A percentile compares a stretch with the other conserved stretches of the same genome.
Conservation (phyloP, 2,329 filamentous ascomycete genomes). For the Alternaria sp. region DNA sequence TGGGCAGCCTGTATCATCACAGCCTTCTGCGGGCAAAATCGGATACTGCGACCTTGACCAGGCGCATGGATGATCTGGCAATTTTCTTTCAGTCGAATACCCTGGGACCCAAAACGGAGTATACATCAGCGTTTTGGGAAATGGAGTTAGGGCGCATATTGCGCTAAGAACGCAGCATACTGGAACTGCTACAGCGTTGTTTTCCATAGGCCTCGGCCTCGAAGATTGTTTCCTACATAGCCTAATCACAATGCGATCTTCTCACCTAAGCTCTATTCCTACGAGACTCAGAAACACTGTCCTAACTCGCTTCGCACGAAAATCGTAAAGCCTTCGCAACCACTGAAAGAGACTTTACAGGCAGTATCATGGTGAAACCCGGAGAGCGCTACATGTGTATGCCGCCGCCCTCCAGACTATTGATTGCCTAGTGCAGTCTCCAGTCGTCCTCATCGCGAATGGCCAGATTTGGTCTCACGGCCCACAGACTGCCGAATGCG, state of each 20-base stretch:
- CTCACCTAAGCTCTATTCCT: background rate
- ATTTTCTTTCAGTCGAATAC: conserved; percentile 20
- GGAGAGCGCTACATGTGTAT: background rate
- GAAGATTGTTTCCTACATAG: conserved; percentile 6
- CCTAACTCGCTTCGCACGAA: no score
- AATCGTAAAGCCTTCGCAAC: background rate
- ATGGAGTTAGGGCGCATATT: conserved; percentile 5
- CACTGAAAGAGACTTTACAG: background rate
- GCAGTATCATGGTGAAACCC: conserved; percentile 10
- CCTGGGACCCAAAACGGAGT: conserved; percentile 25
- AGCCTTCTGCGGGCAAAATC: background rate
- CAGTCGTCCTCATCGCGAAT: background rate
- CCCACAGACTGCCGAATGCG: background rate
- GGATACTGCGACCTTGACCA: background rate
- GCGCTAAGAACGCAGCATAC: conserved; percentile 1
- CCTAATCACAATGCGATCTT: conserved; percentile 4
- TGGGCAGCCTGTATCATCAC: background rate
- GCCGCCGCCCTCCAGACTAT: conserved; percentile 7
- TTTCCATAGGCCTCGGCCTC: background rate
- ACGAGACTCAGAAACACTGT: background rate
- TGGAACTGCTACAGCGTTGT: background rate
- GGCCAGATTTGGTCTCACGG: conserved; percentile 4
- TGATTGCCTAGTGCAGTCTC: conserved; percentile 1
- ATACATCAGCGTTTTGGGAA: conserved; percentile 14
- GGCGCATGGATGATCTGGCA: background rate